Percentiles rank a stretch among this genome's conserved stretches.
These are phyloP conservation scores for Rhizophora apiculata DNA, from an alignment of 345 rosid genomes.

Conservation along the genomic window DNA sequence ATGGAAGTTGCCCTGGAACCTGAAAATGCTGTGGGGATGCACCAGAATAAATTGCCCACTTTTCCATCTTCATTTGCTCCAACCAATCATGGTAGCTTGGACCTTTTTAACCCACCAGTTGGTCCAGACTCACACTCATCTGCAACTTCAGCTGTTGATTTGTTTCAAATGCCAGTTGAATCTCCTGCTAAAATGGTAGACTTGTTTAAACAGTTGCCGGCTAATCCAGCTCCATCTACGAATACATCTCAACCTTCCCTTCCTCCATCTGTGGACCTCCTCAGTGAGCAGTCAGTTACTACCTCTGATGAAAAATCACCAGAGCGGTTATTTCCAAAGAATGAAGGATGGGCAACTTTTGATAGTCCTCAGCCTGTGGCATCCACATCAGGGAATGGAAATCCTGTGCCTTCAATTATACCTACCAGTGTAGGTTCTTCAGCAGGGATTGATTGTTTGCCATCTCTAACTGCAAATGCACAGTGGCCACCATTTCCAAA, in stretches of 20 bases:
- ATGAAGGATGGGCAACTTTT: constrained; percentile 95
- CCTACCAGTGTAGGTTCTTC: constrained; percentile 27
- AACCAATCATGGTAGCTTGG: constrained; percentile 38
- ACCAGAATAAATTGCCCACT: constrained; percentile 36
- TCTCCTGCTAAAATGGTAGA: constrained; percentile 40
- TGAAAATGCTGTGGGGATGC: constrained; percentile 35
- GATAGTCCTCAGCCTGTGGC: constrained; percentile 49
- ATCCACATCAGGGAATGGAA: constrained; percentile 29
- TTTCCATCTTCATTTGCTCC: constrained; percentile 32
- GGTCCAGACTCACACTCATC: constrained; percentile 35
- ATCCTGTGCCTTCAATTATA: constrained; percentile 25
- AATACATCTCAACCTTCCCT: constrained; percentile 45
- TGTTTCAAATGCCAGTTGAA: constrained; percentile 55
- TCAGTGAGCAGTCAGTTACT: constrained; percentile 42
- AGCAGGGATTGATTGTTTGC: constrained; percentile 38
- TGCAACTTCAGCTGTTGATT: constrained; percentile 51
- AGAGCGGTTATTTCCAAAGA: constrained; percentile 41
- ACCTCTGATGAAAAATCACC: constrained; percentile 21
- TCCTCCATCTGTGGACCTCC: constrained; percentile 43
- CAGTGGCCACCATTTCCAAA: constrained; percentile 53
- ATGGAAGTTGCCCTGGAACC: constrained; percentile 48
- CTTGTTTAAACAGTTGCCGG: constrained; percentile 32
- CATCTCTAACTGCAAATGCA: constrained; percentile 38
- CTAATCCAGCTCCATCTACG: constrained; percentile 28
- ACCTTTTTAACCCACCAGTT: constrained; percentile 36